Base-by-base conservation (phyloP, 2,329 filamentous ascomycete species). In the Curvularia hawaiiensis region DNA sequence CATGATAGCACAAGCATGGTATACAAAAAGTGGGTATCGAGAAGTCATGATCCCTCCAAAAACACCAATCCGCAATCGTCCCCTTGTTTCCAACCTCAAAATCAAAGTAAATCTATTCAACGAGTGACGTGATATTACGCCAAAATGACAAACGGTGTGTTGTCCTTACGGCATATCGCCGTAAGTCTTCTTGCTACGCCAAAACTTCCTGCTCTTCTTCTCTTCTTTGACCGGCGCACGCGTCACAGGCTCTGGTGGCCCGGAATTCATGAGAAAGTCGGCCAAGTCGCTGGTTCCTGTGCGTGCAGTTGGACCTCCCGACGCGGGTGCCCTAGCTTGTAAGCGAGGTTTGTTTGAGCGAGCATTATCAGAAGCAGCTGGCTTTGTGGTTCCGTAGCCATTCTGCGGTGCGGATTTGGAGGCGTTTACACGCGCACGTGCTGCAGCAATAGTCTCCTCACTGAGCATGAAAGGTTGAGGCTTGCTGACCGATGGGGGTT, bases 401-500 rank as follows among this genome's bases (percentile, higher is more conserved):
- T 63, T 52, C 45, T 64, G 64, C 9, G 67, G 50, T 4, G 63
- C 41, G 1, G 67, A 56, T 22, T 59, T 68, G 2, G 63, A 65
- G 3, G 60, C 39, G n/a, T 59, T 66, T 2, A 63, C 67, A 20
- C 70, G 68, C 4, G 71, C 70, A 26, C 65, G 69, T n/a, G 72
- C 72, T 6, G 71, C 72, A 18, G 72, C 72, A 10, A 75, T 69
- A 0, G 68, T 69, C 33, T 74, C 71, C 9, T 63, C 60, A 45
- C 68, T 73, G 4, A 74, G 64, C 46, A 73, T 50, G 38, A 78
- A 72, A 0, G 76, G 74, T 49, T 75, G 63, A 3, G 75, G 70
- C 45, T 66, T 64, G 41, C 63, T 68, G 12, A 56, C 63, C 5
- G 66, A 54, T 4, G 89, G 88, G 6, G 90, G 90, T 39, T 88